Evolutionary conservation across 1,284 basidiomycete genomes (phyloP), one percentile per base, ranked within the genome.

Genomic region (Melampsora larici-populina): DNA sequence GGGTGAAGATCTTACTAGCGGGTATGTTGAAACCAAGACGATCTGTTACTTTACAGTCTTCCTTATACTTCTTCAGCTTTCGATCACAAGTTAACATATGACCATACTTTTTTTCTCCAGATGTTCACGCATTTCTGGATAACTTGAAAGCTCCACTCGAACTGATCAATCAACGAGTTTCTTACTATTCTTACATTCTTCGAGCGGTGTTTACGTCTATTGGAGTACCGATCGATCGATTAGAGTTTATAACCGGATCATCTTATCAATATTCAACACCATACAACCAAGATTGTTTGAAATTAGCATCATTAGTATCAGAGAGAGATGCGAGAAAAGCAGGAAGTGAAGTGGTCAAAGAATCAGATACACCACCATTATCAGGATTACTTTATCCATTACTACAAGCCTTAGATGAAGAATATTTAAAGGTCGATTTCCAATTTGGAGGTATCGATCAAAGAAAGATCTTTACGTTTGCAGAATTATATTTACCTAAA

Each of bases 381-480:
- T 93, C 91, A 81, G 94, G 94, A 3, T 85, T 99, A 79, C 88
- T 99, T 79, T 99, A 99, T 88, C 96, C 96, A 0, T 93, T 95
- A 48, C 85, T 99, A 49, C 97, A 99, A 83, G 94, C 96, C 17
- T 88, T 99, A 31, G 97, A 99, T 82, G 97, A 99, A 85, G 90
- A 99, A 86, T 97, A 98, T 87, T 88, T 99, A 31, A 92, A 88
- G 24, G 92, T 93, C 31, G 94, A 99, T 84, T 96, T 99, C 86
- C 97, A 99, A 84, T 99, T 99, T 80, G 97, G 97, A 40, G 96
- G 97, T 79, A 90, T 95, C 9, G 97, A 99, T 83, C 96, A 97
- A 92, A 90, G 97, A 78, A 99, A 99, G 86, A 99, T 99, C 84
- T 99, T 99, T 86, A 97, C 93, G 46, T 96, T 96, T 83, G 96